phyloP scores from a whole-genome alignment of 305 asterid genomes.

The Fraxinus sp. region DNA sequence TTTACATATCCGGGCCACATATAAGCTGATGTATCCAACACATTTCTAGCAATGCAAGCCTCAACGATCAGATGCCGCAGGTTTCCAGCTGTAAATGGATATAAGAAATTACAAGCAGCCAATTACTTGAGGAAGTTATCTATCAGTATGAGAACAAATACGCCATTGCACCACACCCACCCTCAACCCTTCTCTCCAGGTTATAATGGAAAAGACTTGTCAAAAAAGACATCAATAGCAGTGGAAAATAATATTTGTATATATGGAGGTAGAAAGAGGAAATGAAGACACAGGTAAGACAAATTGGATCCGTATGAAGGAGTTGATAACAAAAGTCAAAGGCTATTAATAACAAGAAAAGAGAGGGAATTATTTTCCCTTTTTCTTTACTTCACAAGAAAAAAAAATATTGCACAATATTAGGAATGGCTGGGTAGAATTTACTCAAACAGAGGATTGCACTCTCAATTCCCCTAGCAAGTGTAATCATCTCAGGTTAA shows the following conservation, averaged over 20 bases:
- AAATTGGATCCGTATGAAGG: neutral
- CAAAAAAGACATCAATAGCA: neutral
- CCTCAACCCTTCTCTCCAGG: neutral
- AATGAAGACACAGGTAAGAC: neutral
- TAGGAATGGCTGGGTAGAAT: constrained; percentile 12
- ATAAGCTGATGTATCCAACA: constrained; percentile 90
- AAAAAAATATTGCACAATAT: neutral
- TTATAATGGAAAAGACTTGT: constrained; percentile 1
- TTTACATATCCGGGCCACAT: constrained; percentile 95
- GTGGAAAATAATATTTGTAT: neutral
- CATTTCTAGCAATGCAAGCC: constrained; percentile 92
- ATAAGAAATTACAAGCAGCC: constrained; percentile 23
- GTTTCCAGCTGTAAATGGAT: constrained; percentile 76
- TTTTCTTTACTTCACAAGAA: constrained; percentile 19
- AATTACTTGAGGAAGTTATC: constrained; percentile 15
- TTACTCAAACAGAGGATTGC: constrained; percentile 16
- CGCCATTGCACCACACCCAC: neutral
- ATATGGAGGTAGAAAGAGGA: constrained; percentile 11
- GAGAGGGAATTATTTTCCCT: neutral
- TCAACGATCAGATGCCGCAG: constrained; percentile 89
- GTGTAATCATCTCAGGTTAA: constrained; percentile 2
- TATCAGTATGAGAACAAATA: constrained; percentile 4
- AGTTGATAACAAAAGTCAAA: constrained; percentile 7
- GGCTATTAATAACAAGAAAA: constrained; percentile 14
- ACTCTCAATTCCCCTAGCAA: constrained; percentile 17